These are phyloP conservation scores for Verruconis gallopava DNA, from an alignment of 2,329 filamentous ascomycete species.

Conservation along the genomic window DNA sequence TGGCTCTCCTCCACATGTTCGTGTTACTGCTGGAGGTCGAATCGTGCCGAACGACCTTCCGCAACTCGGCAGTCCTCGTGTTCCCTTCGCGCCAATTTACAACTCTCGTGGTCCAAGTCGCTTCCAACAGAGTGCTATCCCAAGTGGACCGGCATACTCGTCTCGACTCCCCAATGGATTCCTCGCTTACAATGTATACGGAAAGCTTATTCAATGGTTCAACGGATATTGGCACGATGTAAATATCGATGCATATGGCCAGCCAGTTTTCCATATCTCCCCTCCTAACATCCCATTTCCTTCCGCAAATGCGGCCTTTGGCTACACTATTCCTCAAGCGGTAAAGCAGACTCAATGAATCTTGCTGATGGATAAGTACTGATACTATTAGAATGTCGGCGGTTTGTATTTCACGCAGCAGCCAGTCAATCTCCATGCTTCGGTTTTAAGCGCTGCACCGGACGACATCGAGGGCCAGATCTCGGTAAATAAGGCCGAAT, in stretches of 20 bases:
- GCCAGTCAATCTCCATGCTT: too few relatives aligned
- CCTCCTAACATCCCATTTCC: constrained; percentile 21
- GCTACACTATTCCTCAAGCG: too few relatives aligned
- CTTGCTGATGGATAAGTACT: too few relatives aligned
- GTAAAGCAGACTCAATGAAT: too few relatives aligned
- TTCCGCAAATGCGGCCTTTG: neutral
- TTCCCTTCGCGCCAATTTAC: neutral
- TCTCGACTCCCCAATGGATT: constrained; percentile 24
- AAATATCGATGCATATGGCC: constrained; percentile 18
- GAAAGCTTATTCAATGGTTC: constrained; percentile 25
- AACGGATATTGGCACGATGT: constrained; percentile 23
- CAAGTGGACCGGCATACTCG: constrained; percentile 17
- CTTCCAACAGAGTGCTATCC: constrained; percentile 19
- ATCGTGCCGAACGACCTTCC: constrained; percentile 35
- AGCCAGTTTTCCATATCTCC: constrained; percentile 22
- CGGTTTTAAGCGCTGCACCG: neutral
- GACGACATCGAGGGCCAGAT: constrained; percentile 6
- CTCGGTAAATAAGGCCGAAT: constrained; percentile 3
- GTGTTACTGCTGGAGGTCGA: constrained; percentile 39
- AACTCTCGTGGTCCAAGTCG: constrained; percentile 20
- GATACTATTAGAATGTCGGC: too few relatives aligned
- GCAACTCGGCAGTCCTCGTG: constrained; percentile 7
- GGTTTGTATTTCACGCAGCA: too few relatives aligned
- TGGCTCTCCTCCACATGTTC: constrained; percentile 36
- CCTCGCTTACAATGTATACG: constrained; percentile 23